Percentiles rank a stretch among this genome's conserved stretches.
Evolutionary conservation across 495 filamentous ascomycete genomes (phyloP).

Genomic region (Penicillium diatomitis): DNA sequence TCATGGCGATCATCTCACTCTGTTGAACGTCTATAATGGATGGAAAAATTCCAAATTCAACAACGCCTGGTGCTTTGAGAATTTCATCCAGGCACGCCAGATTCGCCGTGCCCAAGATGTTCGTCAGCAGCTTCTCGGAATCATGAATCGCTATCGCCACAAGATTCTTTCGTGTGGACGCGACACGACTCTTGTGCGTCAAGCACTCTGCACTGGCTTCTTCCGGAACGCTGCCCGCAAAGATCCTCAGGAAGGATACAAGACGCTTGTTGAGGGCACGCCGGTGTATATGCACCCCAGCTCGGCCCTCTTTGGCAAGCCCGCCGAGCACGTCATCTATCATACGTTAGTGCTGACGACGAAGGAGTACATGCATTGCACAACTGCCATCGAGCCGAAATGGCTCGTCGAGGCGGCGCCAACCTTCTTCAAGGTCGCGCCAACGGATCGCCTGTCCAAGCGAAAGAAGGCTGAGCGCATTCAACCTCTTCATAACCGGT

Average conservation of each 20-base stretch:
- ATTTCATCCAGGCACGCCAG: conserved; percentile 87
- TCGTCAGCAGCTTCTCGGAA: conserved; percentile 79
- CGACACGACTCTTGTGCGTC: conserved; percentile 79
- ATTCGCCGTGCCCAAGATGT: conserved; percentile 90
- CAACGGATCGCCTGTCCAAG: conserved; percentile 79
- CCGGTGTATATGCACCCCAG: conserved; percentile 90
- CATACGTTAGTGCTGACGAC: conserved; percentile 81
- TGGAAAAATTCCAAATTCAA: conserved; percentile 80
- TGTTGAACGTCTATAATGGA: conserved; percentile 91
- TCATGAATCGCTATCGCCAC: conserved; percentile 84
- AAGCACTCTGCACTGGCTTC: conserved; percentile 86
- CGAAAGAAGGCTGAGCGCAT: conserved; percentile 91
- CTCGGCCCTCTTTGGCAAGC: conserved; percentile 88
- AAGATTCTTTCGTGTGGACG: conserved; percentile 73
- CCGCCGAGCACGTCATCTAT: conserved; percentile 92
- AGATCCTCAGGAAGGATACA: conserved; percentile 93
- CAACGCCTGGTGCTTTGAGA: conserved; percentile 92
- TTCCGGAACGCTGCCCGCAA: conserved; percentile 94
- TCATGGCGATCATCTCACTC: conserved; percentile 84
- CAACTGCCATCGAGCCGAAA: conserved; percentile 87
- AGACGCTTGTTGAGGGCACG: conserved; percentile 90
- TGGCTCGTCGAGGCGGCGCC: conserved; percentile 86
- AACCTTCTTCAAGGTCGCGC: conserved; percentile 96
- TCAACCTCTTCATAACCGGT: conserved; percentile 88
- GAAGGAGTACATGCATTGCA: conserved; percentile 96